phyloP scores from a whole-genome alignment of 2,329 filamentous ascomycete species.

The Fusarium scirpi region DNA sequence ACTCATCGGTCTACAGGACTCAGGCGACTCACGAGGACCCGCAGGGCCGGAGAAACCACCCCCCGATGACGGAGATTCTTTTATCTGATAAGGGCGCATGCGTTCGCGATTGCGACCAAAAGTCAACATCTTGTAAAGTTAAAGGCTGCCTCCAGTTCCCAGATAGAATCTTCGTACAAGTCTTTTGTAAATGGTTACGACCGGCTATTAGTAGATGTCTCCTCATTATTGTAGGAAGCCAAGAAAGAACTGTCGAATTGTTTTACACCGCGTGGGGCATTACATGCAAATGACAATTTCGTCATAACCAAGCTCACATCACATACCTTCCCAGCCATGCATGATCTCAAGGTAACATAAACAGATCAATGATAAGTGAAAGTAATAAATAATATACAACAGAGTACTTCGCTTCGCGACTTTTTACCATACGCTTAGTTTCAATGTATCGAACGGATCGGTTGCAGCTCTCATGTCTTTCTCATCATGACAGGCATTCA shows the following conservation, averaged over 20 bases:
- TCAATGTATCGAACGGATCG: background rate
- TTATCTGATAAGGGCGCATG: constrained; percentile 43
- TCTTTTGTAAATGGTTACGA: background rate
- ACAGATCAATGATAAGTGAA: background rate
- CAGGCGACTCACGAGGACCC: constrained; percentile 26
- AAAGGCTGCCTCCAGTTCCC: background rate
- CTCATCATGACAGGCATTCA: background rate
- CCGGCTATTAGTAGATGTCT: background rate
- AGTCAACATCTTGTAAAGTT: constrained; percentile 1
- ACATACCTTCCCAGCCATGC: background rate
- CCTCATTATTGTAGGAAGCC: background rate
- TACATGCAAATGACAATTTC: constrained; percentile 32
- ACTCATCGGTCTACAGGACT: constrained; percentile 17
- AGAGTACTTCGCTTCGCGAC: background rate
- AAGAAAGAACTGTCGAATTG: background rate
- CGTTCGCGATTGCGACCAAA: constrained; percentile 7
- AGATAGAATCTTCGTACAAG: background rate
- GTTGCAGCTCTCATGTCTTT: background rate
- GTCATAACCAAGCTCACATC: constrained; percentile 36
- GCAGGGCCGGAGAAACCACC: constrained; percentile 40
- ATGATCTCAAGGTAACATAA: background rate
- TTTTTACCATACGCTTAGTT: background rate
- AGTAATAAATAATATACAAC: background rate
- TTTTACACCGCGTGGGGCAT: constrained; percentile 20
- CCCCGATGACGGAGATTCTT: constrained; percentile 40